Evolutionary conservation across 2,329 filamentous ascomycete genomes (phyloP).

Genomic region (Fusarium sp.): DNA sequence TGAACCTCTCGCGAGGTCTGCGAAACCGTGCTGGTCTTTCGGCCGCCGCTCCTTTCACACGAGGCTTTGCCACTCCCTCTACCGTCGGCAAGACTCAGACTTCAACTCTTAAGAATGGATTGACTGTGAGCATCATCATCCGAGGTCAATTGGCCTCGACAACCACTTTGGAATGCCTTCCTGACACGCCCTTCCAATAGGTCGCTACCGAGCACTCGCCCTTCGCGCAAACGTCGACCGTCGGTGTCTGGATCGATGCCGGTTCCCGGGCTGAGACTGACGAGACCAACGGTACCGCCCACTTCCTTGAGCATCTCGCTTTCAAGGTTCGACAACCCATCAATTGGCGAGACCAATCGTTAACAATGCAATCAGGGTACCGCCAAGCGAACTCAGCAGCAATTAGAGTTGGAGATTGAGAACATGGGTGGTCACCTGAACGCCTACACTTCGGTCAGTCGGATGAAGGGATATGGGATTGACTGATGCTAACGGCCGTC

Average conservation of each 20-base stretch:
- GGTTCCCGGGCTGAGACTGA: conserved; percentile 97
- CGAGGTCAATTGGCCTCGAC: conserved; percentile 55
- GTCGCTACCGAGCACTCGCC: conserved; percentile 98
- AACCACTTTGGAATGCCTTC: conserved; percentile 23
- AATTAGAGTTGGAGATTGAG: conserved; percentile 99
- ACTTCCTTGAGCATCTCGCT: conserved; percentile 99
- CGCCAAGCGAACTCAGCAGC: conserved; percentile 91
- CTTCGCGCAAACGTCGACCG: conserved; percentile 97
- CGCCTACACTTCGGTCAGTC: conserved; percentile 96
- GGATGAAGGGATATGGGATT: conserved; percentile 40
- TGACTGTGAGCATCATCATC: conserved; percentile 76
- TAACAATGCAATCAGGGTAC: conserved; percentile 75
- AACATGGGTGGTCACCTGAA: conserved; percentile 99
- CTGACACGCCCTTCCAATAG: conserved; percentile 61
- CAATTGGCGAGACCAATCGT: conserved; percentile 37
- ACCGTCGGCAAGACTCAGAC: conserved; percentile 87
- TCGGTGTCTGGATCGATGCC: conserved; percentile 99
- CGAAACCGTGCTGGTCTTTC: conserved; percentile 88
- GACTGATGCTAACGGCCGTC: conserved; percentile 45
- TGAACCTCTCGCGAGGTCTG: conserved; percentile 91
- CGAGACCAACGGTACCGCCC: conserved; percentile 98
- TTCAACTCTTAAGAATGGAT: conserved; percentile 95
- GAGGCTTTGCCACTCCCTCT: conserved; percentile 91
- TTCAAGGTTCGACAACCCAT: conserved; percentile 81
- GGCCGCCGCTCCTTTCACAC: conserved; percentile 79